Percentiles rank a stretch among this genome's conserved stretches.
Evolutionary conservation across 805 yeast species (phyloP).

Genomic region (Cyberlindnera americana): DNA sequence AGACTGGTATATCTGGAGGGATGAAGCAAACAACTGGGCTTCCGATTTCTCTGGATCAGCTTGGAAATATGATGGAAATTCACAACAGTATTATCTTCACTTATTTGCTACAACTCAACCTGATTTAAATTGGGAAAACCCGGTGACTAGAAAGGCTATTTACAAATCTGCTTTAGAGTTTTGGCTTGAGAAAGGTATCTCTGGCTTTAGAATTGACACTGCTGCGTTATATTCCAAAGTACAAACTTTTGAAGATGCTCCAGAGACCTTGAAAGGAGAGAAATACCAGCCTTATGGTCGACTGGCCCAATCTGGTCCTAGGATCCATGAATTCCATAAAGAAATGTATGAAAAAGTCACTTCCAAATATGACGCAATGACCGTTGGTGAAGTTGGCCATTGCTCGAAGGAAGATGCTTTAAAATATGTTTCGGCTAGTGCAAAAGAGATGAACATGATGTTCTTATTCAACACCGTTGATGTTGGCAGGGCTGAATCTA

Average conservation of each 20-base stretch:
- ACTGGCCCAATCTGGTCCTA: constrained; percentile 43
- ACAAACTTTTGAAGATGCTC: constrained; percentile 45
- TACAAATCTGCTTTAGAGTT: constrained; percentile 45
- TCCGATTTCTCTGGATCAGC: constrained; percentile 52
- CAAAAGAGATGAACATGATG: constrained; percentile 39
- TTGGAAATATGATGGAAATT: constrained; percentile 52
- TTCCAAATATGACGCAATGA: constrained; percentile 46
- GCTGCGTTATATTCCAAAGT: constrained; percentile 51
- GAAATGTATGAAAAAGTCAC: constrained; percentile 44
- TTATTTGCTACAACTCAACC: constrained; percentile 54
- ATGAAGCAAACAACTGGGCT: constrained; percentile 55
- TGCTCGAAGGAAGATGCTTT: constrained; percentile 39
- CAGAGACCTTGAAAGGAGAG: constrained; percentile 37
- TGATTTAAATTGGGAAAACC: constrained; percentile 59
- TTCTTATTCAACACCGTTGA: constrained; percentile 34
- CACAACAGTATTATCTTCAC: constrained; percentile 53
- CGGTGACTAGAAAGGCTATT: constrained; percentile 30
- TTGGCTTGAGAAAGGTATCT: constrained; percentile 55
- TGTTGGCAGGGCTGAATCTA: constrained; percentile 35
- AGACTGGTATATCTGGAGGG: constrained; percentile 60
- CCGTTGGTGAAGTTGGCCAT: constrained; percentile 54
- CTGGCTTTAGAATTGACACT: constrained; percentile 58
- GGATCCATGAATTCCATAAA: constrained; percentile 55
- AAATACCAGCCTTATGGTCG: constrained; percentile 38
- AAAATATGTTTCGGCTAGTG: constrained; percentile 37